Percentiles rank a stretch among this genome's conserved stretches.
Conservation (phyloP, 2,329 filamentous ascomycete species). For the Colletotrichum navitas region DNA sequence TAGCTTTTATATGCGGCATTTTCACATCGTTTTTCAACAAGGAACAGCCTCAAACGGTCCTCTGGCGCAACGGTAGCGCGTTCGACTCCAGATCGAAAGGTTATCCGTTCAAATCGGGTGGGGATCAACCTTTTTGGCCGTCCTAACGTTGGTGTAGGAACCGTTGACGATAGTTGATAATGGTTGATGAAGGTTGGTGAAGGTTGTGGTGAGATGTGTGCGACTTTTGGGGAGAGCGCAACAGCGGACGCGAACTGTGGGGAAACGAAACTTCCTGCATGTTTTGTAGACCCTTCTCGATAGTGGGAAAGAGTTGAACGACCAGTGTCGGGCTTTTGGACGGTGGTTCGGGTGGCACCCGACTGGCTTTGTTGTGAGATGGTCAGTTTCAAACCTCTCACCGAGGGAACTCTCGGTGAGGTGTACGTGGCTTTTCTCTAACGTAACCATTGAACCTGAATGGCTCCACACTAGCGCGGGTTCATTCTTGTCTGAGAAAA, state of each 20-base stretch:
- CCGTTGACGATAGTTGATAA: neutral
- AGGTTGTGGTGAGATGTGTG: neutral
- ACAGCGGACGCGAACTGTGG: neutral
- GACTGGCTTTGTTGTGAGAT: neutral
- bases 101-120: constrained; percentile 42
- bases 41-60: neutral
- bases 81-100: constrained; percentile 43
- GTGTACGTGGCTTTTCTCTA: neutral
- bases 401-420: neutral
- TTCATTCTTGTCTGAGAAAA: neutral
- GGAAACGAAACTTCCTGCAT: neutral
- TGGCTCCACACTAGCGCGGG: neutral
- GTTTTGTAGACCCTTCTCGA: neutral
- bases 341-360: neutral
- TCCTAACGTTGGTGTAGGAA: no score
- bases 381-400: no score
- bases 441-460: neutral
- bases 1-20: neutral
- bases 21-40: accelerated
- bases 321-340: neutral
- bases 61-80: constrained; percentile 42
- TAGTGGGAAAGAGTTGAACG: neutral
- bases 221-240: neutral
- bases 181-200: no score
- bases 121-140: constrained; percentile 25